Evolutionary conservation across 257 asterid species (phyloP), one percentile per base, ranked within the genome.

Genomic region (Solanum virginianum): DNA sequence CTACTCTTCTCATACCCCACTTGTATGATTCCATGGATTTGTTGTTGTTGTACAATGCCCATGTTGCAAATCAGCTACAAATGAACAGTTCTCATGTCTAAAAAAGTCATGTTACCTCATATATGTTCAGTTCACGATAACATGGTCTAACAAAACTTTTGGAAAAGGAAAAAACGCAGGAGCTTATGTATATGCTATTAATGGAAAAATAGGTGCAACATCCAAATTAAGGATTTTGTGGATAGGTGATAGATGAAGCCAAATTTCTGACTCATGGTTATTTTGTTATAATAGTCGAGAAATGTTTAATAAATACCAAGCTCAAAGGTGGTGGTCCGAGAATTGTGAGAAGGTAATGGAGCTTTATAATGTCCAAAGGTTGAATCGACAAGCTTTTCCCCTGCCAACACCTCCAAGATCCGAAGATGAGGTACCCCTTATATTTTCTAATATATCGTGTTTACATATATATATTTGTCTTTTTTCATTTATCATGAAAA

Each of bases 281-380:
- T 29, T 77, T 54, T 11, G 15, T 53, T 77, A 26, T 5, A 80
- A 80, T 80, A 96, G 99, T 90, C 98, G 98, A 66, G 99, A 96
- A 84, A 91, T 90, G 89, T 96, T 93, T 88, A 95, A 95, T 94
- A 93, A 94, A 89, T 93, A 94, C 93, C 98, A 96, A 95, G 99
- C 99, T 49, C 99, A 96, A 87, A 91, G 89, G 85, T 96, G 99
- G 99, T 96, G 99, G 99, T 90, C 98, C 1, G 99, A 95, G 88
- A 96, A 96, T 83, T 94, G 89, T 32, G 98, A 96, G 83, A 96
- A 92, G 86, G 95, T 96, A 49, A 90, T 95, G 90, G 99, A 96
- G 88, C 93, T 96, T 17, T 95, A 96, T 92, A 94, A 96, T 70
- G 99, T 96, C 43, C 96, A 92, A 88, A 93, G 94, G 90, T 60